These are phyloP conservation scores for Saccharomycopsis guyanensis DNA, from an alignment of 805 yeast species.

Conservation along the genomic window DNA sequence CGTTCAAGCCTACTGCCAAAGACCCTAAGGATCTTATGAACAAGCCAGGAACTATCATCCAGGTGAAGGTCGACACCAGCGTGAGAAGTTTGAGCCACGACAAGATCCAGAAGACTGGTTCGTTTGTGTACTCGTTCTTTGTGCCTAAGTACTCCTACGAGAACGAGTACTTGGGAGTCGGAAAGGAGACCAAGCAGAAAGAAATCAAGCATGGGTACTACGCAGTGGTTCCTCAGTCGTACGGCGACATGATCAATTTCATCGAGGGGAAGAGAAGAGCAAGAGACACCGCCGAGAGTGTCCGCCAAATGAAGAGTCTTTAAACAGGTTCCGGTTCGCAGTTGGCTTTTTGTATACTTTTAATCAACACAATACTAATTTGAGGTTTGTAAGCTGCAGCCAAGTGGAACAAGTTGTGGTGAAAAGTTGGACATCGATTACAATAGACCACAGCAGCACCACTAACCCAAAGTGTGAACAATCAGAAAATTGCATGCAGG, in stretches of 20 bases:
- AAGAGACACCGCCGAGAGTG: slow-evolving; percentile 67
- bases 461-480: too few species aligned
- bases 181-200: slow-evolving; percentile 21
- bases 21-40: slow-evolving; percentile 51
- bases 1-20: slow-evolving; percentile 46
- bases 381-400: too few species aligned
- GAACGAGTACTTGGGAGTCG: slow-evolving; percentile 23
- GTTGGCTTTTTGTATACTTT: too few species aligned
- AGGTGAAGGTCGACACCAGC: slow-evolving; percentile 79
- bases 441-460: too few species aligned
- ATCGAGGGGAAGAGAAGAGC: slow-evolving; percentile 90
- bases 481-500: too few species aligned
- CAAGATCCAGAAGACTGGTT: slow-evolving; percentile 65
- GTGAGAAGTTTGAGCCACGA: slow-evolving; percentile 63
- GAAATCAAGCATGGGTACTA: slow-evolving; percentile 48
- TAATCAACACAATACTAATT: too few species aligned
- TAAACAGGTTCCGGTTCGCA: too few species aligned
- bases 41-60: slow-evolving; percentile 80
- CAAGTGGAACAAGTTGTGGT: too few species aligned
- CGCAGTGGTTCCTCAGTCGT: slow-evolving; percentile 79
- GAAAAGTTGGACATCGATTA: too few species aligned
- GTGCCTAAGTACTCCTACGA: slow-evolving; percentile 53
- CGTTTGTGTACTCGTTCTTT: slow-evolving; percentile 82
- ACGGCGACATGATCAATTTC: slow-evolving; percentile 87
- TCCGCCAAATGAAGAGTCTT: slow-evolving; percentile 32